These are phyloP conservation scores for Rhizopogon rudus DNA, from an alignment of 768 basidiomycete genomes.

Conservation along the genomic window DNA sequence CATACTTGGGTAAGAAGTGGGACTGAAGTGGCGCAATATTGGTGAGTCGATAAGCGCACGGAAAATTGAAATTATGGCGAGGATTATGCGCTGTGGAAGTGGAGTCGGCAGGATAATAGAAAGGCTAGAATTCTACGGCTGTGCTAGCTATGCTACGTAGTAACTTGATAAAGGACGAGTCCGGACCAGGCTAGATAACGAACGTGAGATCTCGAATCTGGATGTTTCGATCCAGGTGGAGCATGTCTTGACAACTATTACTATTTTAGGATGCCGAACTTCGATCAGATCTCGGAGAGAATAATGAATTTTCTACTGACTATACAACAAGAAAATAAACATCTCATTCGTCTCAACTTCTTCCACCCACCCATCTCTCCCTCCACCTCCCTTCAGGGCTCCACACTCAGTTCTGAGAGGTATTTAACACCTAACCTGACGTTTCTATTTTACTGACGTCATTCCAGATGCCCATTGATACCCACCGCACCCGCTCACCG, in stretches of 20 bases:
- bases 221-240: conserved; percentile 12
- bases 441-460: not conserved
- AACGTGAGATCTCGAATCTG: conserved; percentile 20
- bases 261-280: conserved; percentile 1
- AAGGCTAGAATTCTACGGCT: not conserved
- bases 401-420: not conserved
- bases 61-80: not conserved
- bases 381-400: not conserved
- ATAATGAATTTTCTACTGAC: not conserved
- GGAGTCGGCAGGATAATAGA: not conserved
- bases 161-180: not conserved
- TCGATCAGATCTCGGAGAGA: conserved; percentile 1
- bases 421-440: not conserved
- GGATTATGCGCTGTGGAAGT: not conserved
- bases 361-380: not conserved
- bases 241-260: not conserved
- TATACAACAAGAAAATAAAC: not conserved
- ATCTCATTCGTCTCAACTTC: not conserved
- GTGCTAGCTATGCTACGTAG: not conserved
- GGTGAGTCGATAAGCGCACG: not conserved
- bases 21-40: not conserved
- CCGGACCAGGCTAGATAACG: conserved; percentile 8
- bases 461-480: conserved; percentile 12
- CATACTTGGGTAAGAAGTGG: not conserved
- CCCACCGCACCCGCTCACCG: conserved; percentile 7